These are phyloP conservation scores for Colletotrichum caudatum DNA, from an alignment of 2,329 filamentous ascomycete species.

Conservation along the genomic window DNA sequence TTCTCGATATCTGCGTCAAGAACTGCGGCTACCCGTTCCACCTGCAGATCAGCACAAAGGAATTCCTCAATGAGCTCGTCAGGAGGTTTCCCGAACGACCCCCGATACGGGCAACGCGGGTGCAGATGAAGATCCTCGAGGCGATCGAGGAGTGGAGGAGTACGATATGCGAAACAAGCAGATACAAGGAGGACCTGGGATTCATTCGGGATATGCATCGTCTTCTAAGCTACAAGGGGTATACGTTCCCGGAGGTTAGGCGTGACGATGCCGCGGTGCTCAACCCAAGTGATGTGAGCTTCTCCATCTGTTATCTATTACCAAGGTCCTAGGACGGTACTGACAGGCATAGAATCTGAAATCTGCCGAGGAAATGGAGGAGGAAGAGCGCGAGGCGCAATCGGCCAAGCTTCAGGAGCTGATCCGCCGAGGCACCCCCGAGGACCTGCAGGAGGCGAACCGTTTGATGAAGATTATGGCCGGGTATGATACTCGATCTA, in stretches of 20 bases:
- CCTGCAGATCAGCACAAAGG: constrained; percentile 97
- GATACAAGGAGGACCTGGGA: constrained; percentile 96
- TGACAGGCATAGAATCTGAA: constrained; percentile 78
- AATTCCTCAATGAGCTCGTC: constrained; percentile 98
- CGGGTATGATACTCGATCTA: constrained; percentile 92
- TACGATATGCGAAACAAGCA: constrained; percentile 97
- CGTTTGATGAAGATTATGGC: constrained; percentile 99
- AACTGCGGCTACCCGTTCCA: constrained; percentile 99
- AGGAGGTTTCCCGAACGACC: constrained; percentile 95
- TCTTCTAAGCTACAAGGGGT: constrained; percentile 95
- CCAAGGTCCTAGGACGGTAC: background rate
- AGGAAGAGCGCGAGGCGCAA: constrained; percentile 93
- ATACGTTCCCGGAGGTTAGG: constrained; percentile 91
- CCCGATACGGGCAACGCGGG: constrained; percentile 84
- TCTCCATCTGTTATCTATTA: background rate
- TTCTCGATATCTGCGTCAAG: constrained; percentile 99
- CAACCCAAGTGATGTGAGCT: constrained; percentile 92
- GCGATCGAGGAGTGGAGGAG: constrained; percentile 98
- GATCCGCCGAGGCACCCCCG: constrained; percentile 89
- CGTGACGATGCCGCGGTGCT: constrained; percentile 95
- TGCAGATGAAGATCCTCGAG: constrained; percentile 93
- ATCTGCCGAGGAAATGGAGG: constrained; percentile 98
- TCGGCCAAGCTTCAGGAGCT: constrained; percentile 98
- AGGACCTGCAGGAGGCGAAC: constrained; percentile 96
- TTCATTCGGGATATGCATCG: constrained; percentile 99